Percentiles rank a stretch among this genome's conserved stretches.
These are phyloP conservation scores for Remersonia thermophila DNA, from an alignment of 2,329 filamentous ascomycete species.

Conservation along the genomic window DNA sequence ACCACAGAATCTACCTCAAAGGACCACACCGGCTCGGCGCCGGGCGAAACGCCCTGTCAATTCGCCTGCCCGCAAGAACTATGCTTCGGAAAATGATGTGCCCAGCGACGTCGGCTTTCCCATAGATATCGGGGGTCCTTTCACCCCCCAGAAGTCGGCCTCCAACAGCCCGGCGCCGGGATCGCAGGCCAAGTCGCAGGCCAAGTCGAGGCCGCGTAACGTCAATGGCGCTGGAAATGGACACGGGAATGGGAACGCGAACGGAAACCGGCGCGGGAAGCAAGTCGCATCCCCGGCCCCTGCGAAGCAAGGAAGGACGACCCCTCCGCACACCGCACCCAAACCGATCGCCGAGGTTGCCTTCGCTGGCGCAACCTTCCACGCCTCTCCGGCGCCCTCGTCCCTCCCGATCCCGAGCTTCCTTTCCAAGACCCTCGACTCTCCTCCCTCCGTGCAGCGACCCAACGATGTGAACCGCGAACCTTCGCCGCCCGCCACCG, in stretches of 20 bases:
- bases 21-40: constrained; percentile 29
- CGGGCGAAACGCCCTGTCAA: constrained; percentile 27
- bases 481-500: constrained; percentile 40
- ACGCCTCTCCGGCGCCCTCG: constrained; percentile 84
- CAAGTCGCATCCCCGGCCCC: constrained; percentile 31
- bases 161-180: constrained; percentile 25
- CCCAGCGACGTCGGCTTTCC: constrained; percentile 24
- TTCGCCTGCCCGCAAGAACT: constrained; percentile 36
- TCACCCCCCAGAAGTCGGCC: constrained; percentile 35
- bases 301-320: constrained; percentile 29
- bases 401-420: constrained; percentile 86
- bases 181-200: constrained; percentile 19
- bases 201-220: constrained; percentile 22
- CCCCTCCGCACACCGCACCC: constrained; percentile 31
- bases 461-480: constrained; percentile 29
- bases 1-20: constrained; percentile 18
- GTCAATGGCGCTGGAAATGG: constrained; percentile 20
- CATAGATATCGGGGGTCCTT: constrained; percentile 24
- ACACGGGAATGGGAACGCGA: too few species aligned
- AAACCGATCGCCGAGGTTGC: constrained; percentile 41
- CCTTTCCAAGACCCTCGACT: constrained; percentile 60
- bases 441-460: constrained; percentile 34
- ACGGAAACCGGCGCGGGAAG: constrained; percentile 12
- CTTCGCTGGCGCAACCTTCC: constrained; percentile 90
- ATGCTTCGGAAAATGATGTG: constrained; percentile 47